phyloP scores from a whole-genome alignment of 306 rosid genomes.

The Fragaria vesca region DNA sequence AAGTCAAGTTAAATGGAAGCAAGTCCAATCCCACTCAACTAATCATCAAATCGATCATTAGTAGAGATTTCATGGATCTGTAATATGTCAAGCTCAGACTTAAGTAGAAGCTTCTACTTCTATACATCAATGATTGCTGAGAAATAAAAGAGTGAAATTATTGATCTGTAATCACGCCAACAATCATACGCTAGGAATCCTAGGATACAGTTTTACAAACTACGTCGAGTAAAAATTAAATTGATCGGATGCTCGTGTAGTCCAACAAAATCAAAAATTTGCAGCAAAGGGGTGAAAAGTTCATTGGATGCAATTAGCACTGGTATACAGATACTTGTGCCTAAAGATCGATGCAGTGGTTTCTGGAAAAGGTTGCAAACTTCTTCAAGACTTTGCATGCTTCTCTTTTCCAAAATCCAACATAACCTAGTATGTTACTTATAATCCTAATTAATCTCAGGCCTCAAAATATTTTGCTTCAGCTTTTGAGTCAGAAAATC shows the following conservation, averaged over 20 bases:
- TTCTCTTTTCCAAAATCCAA: not conserved
- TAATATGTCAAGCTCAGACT: not conserved
- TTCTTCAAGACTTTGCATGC: not conserved
- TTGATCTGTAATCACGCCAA: not conserved
- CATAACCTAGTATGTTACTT: not conserved
- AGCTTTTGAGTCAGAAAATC: not conserved
- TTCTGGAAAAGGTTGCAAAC: not conserved
- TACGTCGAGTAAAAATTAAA: not conserved
- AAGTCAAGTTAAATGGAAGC: slow-evolving; percentile 1
- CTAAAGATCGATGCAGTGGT: too few species aligned
- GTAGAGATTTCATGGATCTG: not conserved
- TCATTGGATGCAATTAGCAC: not conserved
- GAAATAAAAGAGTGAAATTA: not conserved
- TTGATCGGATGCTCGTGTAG: not conserved
- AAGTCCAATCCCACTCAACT: slow-evolving; percentile 8
- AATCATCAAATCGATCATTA: not conserved
- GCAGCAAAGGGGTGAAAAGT: not conserved
- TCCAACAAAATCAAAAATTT: not conserved
- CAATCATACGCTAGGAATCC: not conserved
- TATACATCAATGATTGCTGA: not conserved
- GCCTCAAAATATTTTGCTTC: not conserved
- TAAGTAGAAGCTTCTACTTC: not conserved
- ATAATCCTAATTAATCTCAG: not conserved
- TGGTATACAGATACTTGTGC: not conserved
- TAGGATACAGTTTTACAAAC: not conserved